These are phyloP conservation scores for Termitomyces sp. DNA, from an alignment of 768 basidiomycete genomes.

Conservation along the genomic window DNA sequence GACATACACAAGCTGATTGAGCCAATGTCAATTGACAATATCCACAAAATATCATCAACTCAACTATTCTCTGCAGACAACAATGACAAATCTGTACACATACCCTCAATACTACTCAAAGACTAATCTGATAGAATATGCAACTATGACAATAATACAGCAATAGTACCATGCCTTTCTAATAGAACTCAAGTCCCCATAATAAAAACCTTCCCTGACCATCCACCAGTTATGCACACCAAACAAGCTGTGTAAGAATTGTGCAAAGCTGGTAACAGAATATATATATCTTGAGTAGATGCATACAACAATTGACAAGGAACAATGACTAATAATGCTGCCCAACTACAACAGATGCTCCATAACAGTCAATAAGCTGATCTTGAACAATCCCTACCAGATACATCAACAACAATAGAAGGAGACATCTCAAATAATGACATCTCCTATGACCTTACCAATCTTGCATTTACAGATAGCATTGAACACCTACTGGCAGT, in stretches of 20 bases:
- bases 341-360: background rate
- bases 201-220: background rate
- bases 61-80: background rate
- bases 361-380: background rate
- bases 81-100: background rate
- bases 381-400: background rate
- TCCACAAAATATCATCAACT: no score
- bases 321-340: background rate
- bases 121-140: background rate
- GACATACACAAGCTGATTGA: background rate
- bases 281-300: background rate
- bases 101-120: background rate
- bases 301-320: background rate
- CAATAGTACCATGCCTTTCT: no score
- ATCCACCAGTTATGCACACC: background rate
- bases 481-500: no score
- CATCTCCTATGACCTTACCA: background rate
- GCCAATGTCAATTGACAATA: background rate
- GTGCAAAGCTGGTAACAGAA: background rate
- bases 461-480: background rate
- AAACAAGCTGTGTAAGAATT: background rate
- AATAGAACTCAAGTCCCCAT: no score
- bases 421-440: background rate
- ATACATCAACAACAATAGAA: background rate
- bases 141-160: background rate